A percentile compares a stretch with the other conserved stretches of the same genome.
Evolutionary conservation across 257 asterid genomes (phyloP).

Genomic region (Solanum pennellii): DNA sequence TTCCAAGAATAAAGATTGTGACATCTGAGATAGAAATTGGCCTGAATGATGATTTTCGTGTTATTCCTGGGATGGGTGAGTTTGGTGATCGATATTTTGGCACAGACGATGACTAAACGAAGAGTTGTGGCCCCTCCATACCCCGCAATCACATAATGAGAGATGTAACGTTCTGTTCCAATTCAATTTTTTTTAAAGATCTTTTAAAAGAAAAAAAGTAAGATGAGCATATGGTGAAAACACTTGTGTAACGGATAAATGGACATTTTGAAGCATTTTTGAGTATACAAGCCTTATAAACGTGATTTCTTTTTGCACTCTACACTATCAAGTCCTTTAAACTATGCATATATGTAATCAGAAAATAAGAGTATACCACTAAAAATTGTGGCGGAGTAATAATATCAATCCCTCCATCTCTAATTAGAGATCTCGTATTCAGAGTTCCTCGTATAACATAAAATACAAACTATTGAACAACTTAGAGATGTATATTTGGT

Average conservation of each 20-base stretch:
- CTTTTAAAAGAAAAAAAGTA: not conserved
- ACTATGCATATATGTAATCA: not conserved
- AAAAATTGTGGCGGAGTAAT: not conserved
- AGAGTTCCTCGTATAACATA: not conserved
- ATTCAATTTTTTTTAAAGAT: not conserved
- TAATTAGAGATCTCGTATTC: not conserved
- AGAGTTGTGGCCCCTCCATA: not conserved
- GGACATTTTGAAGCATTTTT: constrained; percentile 1
- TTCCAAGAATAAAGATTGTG: constrained; percentile 91
- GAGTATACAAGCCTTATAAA: not conserved
- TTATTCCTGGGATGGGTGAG: constrained; percentile 98
- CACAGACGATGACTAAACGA: constrained; percentile 67
- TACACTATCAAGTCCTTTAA: not conserved
- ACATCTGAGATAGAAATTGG: constrained; percentile 97
- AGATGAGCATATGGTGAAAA: not conserved
- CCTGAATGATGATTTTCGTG: constrained; percentile 72
- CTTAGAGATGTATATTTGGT: not conserved
- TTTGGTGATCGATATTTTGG: constrained; percentile 96
- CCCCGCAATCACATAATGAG: not conserved
- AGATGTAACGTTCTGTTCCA: not conserved
- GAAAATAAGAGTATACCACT: not conserved
- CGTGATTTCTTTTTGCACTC: not conserved
- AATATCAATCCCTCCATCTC: not conserved
- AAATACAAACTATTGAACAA: not conserved
- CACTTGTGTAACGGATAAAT: not conserved